These are phyloP conservation scores for Tolypocladium endophyticum DNA, from an alignment of 2,329 filamentous ascomycete genomes.

Conservation along the genomic window DNA sequence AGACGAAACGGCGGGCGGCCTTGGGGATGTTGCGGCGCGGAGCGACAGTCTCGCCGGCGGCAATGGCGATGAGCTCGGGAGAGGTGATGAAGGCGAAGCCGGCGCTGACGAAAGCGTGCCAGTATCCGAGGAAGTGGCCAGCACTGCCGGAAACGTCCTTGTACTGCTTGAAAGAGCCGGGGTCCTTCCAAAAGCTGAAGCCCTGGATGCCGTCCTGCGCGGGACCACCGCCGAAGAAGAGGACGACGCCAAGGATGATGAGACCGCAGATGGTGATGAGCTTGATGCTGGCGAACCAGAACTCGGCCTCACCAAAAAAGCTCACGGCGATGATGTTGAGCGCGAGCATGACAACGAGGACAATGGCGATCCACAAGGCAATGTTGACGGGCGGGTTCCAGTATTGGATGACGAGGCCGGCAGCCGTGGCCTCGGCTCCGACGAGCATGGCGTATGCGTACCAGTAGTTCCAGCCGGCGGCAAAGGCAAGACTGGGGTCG, in stretches of 20 bases:
- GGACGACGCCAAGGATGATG: conserved; percentile 43
- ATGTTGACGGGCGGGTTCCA: conserved; percentile 43
- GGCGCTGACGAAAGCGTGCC: conserved; percentile 45
- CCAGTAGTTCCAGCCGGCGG: conserved; percentile 51
- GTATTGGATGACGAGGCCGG: conserved; percentile 48
- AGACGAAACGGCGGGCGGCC: conserved; percentile 50
- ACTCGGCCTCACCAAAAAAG: conserved; percentile 51
- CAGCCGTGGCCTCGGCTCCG: conserved; percentile 47
- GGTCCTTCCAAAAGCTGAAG: conserved; percentile 26
- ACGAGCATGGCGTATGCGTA: conserved; percentile 50
- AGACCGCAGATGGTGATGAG: conserved; percentile 47
- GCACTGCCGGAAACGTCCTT: conserved; percentile 28
- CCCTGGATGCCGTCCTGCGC: conserved; percentile 35
- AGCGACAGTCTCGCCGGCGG: conserved; percentile 54
- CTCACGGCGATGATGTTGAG: conserved; percentile 48
- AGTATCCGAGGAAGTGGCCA: conserved; percentile 48
- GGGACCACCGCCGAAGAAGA: conserved; percentile 46
- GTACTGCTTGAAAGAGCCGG: conserved; percentile 37
- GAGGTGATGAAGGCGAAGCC: conserved; percentile 53
- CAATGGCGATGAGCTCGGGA: conserved; percentile 52
- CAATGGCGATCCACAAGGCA: conserved; percentile 49
- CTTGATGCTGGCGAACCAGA: conserved; percentile 51
- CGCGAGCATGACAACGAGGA: conserved; percentile 40
- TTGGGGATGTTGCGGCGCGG: conserved; percentile 58
- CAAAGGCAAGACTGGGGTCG: conserved; percentile 45